phyloP scores from a whole-genome alignment of 768 basidiomycete species.

The Suillus subaureus region DNA sequence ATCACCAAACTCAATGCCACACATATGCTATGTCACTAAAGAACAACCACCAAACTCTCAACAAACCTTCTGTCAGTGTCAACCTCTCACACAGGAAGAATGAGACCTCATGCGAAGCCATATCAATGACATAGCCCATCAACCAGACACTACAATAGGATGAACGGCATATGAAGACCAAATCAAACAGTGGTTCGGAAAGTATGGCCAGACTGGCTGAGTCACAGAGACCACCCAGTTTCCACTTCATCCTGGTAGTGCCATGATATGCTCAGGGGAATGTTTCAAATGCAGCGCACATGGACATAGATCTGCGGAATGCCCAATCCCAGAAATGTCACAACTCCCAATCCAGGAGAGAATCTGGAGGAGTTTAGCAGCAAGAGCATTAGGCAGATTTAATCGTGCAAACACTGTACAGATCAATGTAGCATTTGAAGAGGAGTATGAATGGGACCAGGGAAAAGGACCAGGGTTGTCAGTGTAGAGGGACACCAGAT shows the following conservation, averaged over 20 bases:
- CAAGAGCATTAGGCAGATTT: neutral
- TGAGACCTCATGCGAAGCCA: neutral
- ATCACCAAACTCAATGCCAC: too few relatives aligned
- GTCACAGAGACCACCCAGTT: slow-evolving; percentile 1
- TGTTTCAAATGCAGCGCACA: neutral
- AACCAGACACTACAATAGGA: neutral
- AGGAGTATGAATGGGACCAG: neutral
- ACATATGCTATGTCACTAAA: too few relatives aligned
- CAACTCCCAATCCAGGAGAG: neutral
- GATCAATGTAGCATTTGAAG: neutral
- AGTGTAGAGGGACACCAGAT: neutral
- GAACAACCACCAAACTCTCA: too few relatives aligned
- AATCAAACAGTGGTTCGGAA: neutral
- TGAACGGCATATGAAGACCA: neutral
- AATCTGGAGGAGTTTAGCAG: neutral
- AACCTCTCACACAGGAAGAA: neutral
- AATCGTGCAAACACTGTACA: neutral
- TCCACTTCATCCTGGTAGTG: neutral
- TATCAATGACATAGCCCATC: neutral
- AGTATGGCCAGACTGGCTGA: neutral
- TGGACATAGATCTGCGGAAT: neutral
- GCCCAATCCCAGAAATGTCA: neutral
- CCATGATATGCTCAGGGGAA: neutral
- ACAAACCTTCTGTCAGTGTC: rapidly evolving
- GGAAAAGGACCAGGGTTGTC: neutral